These are phyloP conservation scores for Astragalus glycyphyllos DNA, from an alignment of 306 rosid species.

Conservation along the genomic window DNA sequence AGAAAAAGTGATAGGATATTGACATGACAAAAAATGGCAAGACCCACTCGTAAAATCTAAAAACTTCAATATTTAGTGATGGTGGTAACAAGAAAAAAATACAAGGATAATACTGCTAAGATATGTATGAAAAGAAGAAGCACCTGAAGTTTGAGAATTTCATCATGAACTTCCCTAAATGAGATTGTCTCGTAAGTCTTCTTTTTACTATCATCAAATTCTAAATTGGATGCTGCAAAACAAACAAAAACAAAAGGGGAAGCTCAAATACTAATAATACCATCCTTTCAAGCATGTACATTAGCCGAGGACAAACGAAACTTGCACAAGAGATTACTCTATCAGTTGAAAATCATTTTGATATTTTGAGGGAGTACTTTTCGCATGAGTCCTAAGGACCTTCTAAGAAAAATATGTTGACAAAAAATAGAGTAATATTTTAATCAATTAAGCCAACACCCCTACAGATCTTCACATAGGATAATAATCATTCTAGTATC, in stretches of 20 bases:
- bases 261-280: slow-evolving; percentile 39
- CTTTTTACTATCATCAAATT: slow-evolving; percentile 75
- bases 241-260: background rate
- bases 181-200: slow-evolving; percentile 62
- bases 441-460: slow-evolving; percentile 15
- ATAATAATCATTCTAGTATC: slow-evolving; percentile 12
- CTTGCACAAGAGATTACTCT: background rate
- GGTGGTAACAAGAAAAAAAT: background rate
- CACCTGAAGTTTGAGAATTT: slow-evolving; percentile 77
- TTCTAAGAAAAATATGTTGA: background rate
- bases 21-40: slow-evolving; percentile 17
- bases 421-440: slow-evolving; percentile 9
- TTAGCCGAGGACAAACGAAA: slow-evolving; percentile 4
- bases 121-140: slow-evolving; percentile 20
- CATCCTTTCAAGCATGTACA: slow-evolving; percentile 31
- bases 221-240: slow-evolving; percentile 70
- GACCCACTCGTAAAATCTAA: slow-evolving; percentile 7
- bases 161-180: slow-evolving; percentile 65
- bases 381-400: slow-evolving; percentile 2
- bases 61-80: slow-evolving; percentile 28
- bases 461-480: slow-evolving; percentile 1
- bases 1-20: slow-evolving; percentile 25
- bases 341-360: slow-evolving; percentile 27
- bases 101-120: slow-evolving; percentile 24
- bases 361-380: slow-evolving; percentile 16